Percentiles rank a stretch among this genome's conserved stretches.
Conservation (phyloP, 225 moss, liverwort and hornwort genomes). For the Lunularia cruciata region DNA sequence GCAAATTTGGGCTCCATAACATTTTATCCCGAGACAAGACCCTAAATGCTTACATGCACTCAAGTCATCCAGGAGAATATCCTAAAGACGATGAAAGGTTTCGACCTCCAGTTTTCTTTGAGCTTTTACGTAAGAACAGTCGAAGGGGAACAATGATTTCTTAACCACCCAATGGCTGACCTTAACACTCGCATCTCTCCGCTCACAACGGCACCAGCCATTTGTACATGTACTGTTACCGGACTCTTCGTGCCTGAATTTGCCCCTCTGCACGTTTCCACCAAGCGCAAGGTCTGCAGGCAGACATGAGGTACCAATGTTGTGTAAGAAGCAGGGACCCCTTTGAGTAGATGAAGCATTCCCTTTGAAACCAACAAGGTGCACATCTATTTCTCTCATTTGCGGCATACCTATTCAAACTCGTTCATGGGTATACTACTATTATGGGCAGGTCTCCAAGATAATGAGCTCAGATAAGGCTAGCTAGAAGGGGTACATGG, state of each 20-base stretch:
- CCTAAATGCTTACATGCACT: background rate
- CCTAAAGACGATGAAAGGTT: background rate
- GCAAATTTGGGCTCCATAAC: background rate
- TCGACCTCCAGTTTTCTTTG: background rate
- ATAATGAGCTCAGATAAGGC: too few species aligned
- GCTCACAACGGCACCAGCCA: conserved; percentile 71
- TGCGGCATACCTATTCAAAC: too few species aligned
- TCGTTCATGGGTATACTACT: too few species aligned
- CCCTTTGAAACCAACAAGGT: too few species aligned
- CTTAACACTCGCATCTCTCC: conserved; percentile 85
- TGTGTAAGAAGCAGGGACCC: too few species aligned
- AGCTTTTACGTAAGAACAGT: conserved; percentile 38
- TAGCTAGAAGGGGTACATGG: too few species aligned
- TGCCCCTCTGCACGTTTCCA: conserved; percentile 62
- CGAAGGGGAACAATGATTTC: conserved; percentile 56
- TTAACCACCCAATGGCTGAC: conserved; percentile 78
- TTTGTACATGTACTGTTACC: conserved; percentile 57
- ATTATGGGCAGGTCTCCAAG: too few species aligned
- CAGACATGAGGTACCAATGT: too few species aligned
- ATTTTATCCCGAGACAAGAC: background rate
- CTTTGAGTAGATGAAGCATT: too few species aligned
- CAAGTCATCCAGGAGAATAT: background rate
- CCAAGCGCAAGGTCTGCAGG: conserved; percentile 62
- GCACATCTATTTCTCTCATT: too few species aligned
- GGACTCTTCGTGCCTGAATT: conserved; percentile 51